phyloP scores from a whole-genome alignment of 495 filamentous ascomycete species.

The Penicillium chermesinum region DNA sequence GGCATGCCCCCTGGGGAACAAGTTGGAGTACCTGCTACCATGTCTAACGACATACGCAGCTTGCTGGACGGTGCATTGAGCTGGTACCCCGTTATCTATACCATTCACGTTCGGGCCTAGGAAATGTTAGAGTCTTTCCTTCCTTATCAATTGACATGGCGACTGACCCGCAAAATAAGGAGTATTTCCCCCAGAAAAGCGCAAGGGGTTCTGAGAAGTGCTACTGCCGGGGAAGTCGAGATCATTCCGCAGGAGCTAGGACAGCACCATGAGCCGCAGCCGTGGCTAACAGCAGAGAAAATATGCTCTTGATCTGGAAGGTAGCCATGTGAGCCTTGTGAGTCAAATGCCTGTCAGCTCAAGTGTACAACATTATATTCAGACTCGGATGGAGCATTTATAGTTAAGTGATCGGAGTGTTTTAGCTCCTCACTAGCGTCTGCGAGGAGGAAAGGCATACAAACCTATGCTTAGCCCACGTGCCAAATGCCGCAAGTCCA shows the following conservation, averaged over 20 bases:
- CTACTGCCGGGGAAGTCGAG: constrained; percentile 33
- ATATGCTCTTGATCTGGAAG: neutral
- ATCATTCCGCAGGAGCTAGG: constrained; percentile 33
- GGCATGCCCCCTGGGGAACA: neutral
- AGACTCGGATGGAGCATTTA: too few relatives aligned
- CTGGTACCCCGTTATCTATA: constrained; percentile 43
- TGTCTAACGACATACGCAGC: constrained; percentile 51
- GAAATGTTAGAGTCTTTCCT: neutral
- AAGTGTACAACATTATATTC: too few relatives aligned
- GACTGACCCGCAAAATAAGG: constrained; percentile 38
- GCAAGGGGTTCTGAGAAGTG: constrained; percentile 28
- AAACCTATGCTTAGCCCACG: constrained; percentile 14
- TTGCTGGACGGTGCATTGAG: constrained; percentile 49
- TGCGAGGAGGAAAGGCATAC: neutral
- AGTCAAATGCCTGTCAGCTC: too few relatives aligned
- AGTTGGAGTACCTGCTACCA: constrained; percentile 43
- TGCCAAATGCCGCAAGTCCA: constrained; percentile 8
- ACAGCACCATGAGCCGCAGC: constrained; percentile 8
- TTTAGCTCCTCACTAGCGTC: constrained; percentile 11
- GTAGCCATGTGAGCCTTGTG: neutral
- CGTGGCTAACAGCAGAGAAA: constrained; percentile 10
- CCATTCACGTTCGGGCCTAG: constrained; percentile 51
- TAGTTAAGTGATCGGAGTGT: too few relatives aligned
- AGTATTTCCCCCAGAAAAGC: constrained; percentile 49
- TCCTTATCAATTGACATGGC: too few relatives aligned